phyloP scores from a whole-genome alignment of 257 asterid genomes.

The Paraleonurus japonicus region DNA sequence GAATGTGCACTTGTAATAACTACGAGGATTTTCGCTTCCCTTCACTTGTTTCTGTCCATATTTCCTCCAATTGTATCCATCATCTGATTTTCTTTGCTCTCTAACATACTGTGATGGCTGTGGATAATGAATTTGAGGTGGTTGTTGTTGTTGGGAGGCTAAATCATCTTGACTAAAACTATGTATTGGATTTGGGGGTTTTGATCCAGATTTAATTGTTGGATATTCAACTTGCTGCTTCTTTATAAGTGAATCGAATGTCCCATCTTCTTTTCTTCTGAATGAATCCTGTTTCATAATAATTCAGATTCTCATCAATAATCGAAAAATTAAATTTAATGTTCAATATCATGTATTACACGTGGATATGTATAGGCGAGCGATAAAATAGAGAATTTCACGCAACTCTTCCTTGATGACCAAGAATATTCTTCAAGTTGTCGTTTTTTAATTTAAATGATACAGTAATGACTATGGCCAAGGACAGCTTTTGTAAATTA shows the following conservation, averaged over 20 bases:
- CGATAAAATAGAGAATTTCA: no score
- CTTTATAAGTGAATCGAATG: conserved; percentile 5
- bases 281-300: conserved; percentile 44
- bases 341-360: background rate
- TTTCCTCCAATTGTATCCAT: conserved; percentile 88
- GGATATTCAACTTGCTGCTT: conserved; percentile 34
- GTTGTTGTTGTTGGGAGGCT: conserved; percentile 22
- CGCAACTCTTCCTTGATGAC: background rate
- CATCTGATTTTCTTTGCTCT: conserved; percentile 76
- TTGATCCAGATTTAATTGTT: conserved; percentile 18
- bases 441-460: background rate
- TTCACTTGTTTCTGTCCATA: conserved; percentile 86
- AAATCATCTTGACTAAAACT: conserved; percentile 30
- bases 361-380: background rate
- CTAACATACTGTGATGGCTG: conserved; percentile 56
- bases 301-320: conserved; percentile 9
- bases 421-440: background rate
- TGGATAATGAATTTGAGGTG: conserved; percentile 26
- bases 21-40: conserved; percentile 88
- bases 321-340: background rate
- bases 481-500: background rate
- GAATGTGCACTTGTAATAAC: conserved; percentile 80
- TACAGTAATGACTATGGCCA: background rate
- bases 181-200: conserved; percentile 32
- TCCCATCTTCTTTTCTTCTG: conserved; percentile 20